A percentile compares a stretch with the other conserved stretches of the same genome.
These are phyloP conservation scores for Megacollybia marginata DNA, from an alignment of 768 basidiomycete genomes.

Conservation along the genomic window DNA sequence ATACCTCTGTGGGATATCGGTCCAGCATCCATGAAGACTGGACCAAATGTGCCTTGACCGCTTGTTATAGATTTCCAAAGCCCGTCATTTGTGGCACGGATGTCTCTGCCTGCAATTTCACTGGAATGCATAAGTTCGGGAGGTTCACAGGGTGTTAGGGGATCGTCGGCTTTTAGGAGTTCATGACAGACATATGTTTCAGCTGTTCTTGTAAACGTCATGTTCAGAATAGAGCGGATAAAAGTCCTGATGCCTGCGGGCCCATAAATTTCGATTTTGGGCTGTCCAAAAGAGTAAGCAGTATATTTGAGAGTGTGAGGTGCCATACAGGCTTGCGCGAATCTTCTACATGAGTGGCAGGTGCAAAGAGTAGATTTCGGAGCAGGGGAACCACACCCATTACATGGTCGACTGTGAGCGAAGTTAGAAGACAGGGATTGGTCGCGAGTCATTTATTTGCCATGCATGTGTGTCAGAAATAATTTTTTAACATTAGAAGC, in stretches of 20 bases:
- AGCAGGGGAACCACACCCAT: constrained; percentile 69
- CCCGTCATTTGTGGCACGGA: constrained; percentile 46
- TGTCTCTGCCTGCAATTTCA: constrained; percentile 57
- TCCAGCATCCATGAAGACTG: constrained; percentile 61
- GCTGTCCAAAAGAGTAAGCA: constrained; percentile 19
- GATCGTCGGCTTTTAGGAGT: constrained; percentile 51
- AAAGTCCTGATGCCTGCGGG: constrained; percentile 73
- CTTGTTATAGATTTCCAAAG: constrained; percentile 55
- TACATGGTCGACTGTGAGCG: constrained; percentile 55
- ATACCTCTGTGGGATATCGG: constrained; percentile 72
- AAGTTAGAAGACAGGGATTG: too few relatives aligned
- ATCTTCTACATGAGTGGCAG: constrained; percentile 11
- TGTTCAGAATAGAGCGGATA: constrained; percentile 59
- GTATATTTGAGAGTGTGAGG: constrained; percentile 6
- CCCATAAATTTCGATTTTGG: constrained; percentile 67
- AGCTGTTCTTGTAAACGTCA: constrained; percentile 55
- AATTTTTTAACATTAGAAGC: constrained; percentile 51
- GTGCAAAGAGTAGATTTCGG: constrained; percentile 48
- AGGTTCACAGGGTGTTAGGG: constrained; percentile 41
- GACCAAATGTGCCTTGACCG: constrained; percentile 29
- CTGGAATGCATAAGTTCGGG: constrained; percentile 47
- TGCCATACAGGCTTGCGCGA: constrained; percentile 10
- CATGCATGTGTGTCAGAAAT: constrained; percentile 84
- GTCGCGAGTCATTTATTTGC: constrained; percentile 21
- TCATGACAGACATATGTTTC: constrained; percentile 76